Percentiles rank a stretch among this genome's conserved stretches.
Evolutionary conservation across 495 filamentous ascomycete genomes (phyloP).

Genomic region (Aspergillus indologenus): DNA sequence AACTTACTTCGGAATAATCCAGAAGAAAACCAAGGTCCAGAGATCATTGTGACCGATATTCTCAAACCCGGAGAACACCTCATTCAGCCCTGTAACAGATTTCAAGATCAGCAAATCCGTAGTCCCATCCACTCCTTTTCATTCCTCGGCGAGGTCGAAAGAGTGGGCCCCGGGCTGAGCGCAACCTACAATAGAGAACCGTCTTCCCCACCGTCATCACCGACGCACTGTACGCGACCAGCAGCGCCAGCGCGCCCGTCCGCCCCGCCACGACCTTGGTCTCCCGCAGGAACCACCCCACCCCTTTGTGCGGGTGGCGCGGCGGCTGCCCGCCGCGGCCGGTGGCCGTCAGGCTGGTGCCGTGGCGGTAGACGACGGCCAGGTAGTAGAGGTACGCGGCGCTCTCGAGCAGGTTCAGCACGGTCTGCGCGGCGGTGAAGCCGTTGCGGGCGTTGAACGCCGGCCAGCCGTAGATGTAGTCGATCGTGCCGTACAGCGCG

Average conservation of each 20-base stretch:
- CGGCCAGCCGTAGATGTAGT: constrained; percentile 82
- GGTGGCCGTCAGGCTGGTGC: constrained; percentile 19
- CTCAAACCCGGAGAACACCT: constrained; percentile 70
- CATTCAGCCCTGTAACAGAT: constrained; percentile 62
- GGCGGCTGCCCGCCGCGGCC: constrained; percentile 28
- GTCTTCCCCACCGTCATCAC: constrained; percentile 90
- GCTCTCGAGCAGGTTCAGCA: constrained; percentile 73
- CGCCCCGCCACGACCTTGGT: constrained; percentile 56
- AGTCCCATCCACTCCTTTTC: no score
- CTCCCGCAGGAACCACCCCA: constrained; percentile 44
- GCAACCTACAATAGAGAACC: constrained; percentile 75
- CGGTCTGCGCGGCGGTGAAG: constrained; percentile 74
- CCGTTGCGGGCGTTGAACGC: constrained; percentile 69
- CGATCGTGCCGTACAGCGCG: constrained; percentile 74
- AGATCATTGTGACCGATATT: constrained; percentile 75
- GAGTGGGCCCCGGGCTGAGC: no score
- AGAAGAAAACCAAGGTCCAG: constrained; percentile 57
- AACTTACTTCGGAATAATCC: constrained; percentile 82
- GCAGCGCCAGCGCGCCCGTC: constrained; percentile 57
- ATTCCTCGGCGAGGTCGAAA: no score
- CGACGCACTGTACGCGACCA: constrained; percentile 65
- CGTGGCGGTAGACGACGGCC: constrained; percentile 53
- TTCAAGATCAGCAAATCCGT: no score
- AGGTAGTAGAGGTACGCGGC: constrained; percentile 69
- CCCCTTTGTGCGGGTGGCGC: constrained; percentile 33